These are phyloP conservation scores for Dictyostelium intermedium DNA, from an alignment of 78 protist species.

Conservation along the genomic window DNA sequence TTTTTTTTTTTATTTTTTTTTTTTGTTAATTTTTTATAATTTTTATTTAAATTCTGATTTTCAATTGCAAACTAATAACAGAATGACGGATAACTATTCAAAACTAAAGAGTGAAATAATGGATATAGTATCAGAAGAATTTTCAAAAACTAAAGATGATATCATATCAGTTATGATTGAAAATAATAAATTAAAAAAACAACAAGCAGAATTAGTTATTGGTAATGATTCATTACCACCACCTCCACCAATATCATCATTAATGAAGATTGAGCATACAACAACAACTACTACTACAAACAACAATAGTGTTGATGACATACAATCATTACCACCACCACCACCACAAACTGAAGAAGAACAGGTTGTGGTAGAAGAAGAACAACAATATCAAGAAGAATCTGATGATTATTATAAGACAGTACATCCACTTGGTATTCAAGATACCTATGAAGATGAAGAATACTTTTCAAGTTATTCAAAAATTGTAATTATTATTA, in stretches of 20 bases:
- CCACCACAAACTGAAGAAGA: not conserved
- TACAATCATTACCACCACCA: not conserved
- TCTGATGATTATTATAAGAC: not conserved
- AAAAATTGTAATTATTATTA: conserved; percentile 27
- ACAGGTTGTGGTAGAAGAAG: not conserved
- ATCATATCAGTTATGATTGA: not conserved
- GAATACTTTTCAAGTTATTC: conserved; percentile 53
- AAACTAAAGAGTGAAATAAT: not conserved
- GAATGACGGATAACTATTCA: not conserved
- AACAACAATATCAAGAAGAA: not conserved
- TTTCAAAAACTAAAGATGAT: conserved; percentile 6
- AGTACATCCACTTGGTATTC: not conserved
- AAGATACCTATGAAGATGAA: conserved; percentile 55
- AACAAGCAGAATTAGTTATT: not conserved
- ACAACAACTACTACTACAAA: not conserved
- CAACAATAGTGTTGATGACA: not conserved
- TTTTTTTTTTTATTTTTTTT: too few relatives aligned
- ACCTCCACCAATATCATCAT: not conserved
- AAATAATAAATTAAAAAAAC: not conserved
- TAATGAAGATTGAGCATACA: not conserved
- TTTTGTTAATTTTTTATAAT: not conserved
- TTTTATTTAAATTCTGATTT: not conserved
- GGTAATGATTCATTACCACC: not conserved
- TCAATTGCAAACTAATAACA: not conserved
- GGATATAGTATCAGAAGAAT: not conserved